A percentile compares a stretch with the other conserved stretches of the same genome.
Conservation (phyloP, 768 basidiomycete genomes). For the Phylloporus scabripes region DNA sequence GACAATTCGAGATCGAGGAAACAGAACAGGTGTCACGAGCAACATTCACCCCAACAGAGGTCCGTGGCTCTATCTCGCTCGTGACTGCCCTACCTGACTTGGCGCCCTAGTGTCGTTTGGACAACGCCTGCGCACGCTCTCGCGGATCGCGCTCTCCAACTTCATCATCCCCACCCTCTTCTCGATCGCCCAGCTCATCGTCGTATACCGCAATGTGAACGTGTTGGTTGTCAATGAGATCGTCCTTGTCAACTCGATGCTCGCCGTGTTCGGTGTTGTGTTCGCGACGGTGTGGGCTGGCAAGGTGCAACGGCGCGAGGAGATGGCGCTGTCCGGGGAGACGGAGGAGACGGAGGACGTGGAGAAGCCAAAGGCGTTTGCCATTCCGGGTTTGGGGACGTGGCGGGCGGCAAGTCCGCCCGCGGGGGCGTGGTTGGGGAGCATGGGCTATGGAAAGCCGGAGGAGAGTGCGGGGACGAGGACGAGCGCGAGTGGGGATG, state of each 20-base stretch:
- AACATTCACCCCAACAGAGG: constrained; percentile 14
- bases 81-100: too few species aligned
- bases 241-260: constrained; percentile 26
- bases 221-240: constrained; percentile 21
- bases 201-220: constrained; percentile 26
- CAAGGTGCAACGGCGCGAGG: constrained; percentile 3
- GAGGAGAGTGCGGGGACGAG: background rate
- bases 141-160: constrained; percentile 29
- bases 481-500: background rate
- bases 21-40: constrained; percentile 12
- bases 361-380: background rate
- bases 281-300: constrained; percentile 32
- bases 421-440: constrained; percentile 2
- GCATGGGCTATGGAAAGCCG: background rate
- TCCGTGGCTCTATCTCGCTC: background rate
- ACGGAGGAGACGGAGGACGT: background rate
- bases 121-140: constrained; percentile 23
- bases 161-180: constrained; percentile 30
- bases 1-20: constrained; percentile 17
- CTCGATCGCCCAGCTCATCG: constrained; percentile 26
- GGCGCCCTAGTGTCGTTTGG: constrained; percentile 15
- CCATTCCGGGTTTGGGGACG: constrained; percentile 13
- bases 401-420: constrained; percentile 16
- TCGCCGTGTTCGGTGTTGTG: constrained; percentile 31
- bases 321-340: background rate